Evolutionary conservation across 352 stramenopile genomes (phyloP).

Genomic region (Phytophthora syringae): DNA sequence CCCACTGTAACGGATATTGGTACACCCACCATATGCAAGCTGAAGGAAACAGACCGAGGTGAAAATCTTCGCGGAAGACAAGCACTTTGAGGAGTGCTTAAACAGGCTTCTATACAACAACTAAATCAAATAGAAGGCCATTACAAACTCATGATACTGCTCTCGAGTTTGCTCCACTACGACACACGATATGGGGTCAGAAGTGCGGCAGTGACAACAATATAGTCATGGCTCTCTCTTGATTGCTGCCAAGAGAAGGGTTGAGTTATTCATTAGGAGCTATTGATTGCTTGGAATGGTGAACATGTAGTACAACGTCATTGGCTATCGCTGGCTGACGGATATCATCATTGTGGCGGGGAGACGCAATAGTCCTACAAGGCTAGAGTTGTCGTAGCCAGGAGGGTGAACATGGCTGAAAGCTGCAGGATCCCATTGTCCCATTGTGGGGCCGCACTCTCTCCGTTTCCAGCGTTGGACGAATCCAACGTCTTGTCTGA

Average conservation of each 20-base stretch:
- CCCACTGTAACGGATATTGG: no score
- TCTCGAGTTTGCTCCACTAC: neutral
- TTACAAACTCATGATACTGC: no score
- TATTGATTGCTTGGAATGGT: no score
- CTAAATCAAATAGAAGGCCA: no score
- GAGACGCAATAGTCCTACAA: conserved; percentile 3
- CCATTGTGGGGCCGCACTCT: neutral
- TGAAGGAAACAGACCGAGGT: no score
- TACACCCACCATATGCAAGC: no score
- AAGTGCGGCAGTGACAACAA: neutral
- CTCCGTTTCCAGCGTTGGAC: conserved; percentile 2
- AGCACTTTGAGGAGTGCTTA: no score
- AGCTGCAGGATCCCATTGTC: neutral
- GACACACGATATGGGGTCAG: no score
- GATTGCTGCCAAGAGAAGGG: no score
- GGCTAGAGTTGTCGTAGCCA: conserved; percentile 2
- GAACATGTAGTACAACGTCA: neutral
- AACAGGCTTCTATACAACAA: no score
- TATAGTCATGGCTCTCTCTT: neutral
- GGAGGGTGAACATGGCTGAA: neutral
- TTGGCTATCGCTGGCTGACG: neutral
- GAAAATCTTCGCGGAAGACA: no score
- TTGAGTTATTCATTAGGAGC: no score
- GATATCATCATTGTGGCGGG: neutral
- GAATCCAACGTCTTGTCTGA: conserved; percentile 16